Conservation (phyloP, 768 basidiomycete species). For the Tephrocybe sp. region DNA sequence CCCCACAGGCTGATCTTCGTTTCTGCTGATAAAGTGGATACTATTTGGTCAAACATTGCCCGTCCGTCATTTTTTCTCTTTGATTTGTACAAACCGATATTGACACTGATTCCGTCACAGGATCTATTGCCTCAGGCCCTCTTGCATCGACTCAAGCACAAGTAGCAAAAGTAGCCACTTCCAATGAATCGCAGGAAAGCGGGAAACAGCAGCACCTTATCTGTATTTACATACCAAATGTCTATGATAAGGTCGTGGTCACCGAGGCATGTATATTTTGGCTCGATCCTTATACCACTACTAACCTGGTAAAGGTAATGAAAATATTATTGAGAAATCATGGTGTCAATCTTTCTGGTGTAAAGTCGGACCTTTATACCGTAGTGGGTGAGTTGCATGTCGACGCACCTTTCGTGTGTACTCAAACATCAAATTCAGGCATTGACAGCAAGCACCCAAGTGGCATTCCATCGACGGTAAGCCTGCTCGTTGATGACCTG, state of each 20-base stretch:
- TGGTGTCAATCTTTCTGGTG: constrained; percentile 63
- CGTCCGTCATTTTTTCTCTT: constrained; percentile 36
- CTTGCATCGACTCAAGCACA: constrained; percentile 57
- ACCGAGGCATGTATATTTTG: constrained; percentile 40
- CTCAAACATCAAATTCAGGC: constrained; percentile 32
- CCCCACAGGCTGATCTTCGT: constrained; percentile 68
- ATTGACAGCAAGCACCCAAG: constrained; percentile 79
- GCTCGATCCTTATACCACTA: not conserved
- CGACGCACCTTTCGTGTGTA: not conserved
- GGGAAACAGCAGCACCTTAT: constrained; percentile 63
- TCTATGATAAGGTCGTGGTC: constrained; percentile 63
- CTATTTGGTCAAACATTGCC: constrained; percentile 61
- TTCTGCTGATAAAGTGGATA: constrained; percentile 59
- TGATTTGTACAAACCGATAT: not conserved
- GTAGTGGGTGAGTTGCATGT: constrained; percentile 41
- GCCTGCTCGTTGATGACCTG: constrained; percentile 13
- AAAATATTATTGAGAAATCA: constrained; percentile 64
- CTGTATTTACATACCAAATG: constrained; percentile 71
- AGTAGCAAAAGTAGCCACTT: constrained; percentile 67
- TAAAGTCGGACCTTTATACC: constrained; percentile 74
- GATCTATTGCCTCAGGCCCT: constrained; percentile 65
- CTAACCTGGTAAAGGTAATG: constrained; percentile 53
- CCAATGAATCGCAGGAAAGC: constrained; percentile 40
- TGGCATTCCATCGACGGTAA: constrained; percentile 69
- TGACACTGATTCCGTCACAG: constrained; percentile 29